These are phyloP conservation scores for Puccinia horiana DNA, from an alignment of 1,284 basidiomycete genomes.

Conservation along the genomic window DNA sequence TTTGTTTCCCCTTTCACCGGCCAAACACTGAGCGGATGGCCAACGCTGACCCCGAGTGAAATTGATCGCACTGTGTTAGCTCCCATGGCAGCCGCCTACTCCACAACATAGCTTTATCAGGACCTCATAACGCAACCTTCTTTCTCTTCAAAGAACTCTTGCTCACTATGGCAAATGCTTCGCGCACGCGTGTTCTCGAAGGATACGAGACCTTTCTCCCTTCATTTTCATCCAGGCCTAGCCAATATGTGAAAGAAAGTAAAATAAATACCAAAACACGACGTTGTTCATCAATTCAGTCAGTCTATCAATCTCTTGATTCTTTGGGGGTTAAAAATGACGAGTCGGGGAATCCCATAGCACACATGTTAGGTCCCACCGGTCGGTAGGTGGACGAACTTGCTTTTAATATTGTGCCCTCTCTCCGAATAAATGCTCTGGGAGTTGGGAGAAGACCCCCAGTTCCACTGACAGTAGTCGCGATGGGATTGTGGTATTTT, in stretches of 20 bases:
- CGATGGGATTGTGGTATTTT: slow-evolving; percentile 34
- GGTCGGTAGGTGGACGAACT: slow-evolving; percentile 12
- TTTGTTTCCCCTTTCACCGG: slow-evolving; percentile 42
- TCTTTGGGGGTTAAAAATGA: neutral
- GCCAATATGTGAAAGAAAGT: slow-evolving; percentile 33
- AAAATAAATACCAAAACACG: no score
- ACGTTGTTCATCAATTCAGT: neutral
- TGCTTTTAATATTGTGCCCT: slow-evolving; percentile 18
- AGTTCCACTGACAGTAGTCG: slow-evolving; percentile 35
- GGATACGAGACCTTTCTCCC: slow-evolving; percentile 35
- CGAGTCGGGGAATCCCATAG: no score
- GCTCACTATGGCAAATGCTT: slow-evolving; percentile 39
- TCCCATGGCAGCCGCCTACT: slow-evolving; percentile 45
- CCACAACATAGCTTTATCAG: neutral
- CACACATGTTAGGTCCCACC: slow-evolving; percentile 44
- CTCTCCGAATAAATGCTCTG: slow-evolving; percentile 25
- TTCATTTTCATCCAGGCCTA: slow-evolving; percentile 44
- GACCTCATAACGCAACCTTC: neutral
- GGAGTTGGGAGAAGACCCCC: slow-evolving; percentile 34
- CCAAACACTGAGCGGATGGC: slow-evolving; percentile 44
- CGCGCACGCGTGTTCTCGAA: slow-evolving; percentile 35
- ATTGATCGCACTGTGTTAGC: slow-evolving; percentile 45
- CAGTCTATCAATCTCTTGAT: neutral
- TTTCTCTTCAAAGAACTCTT: neutral
- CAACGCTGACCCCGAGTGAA: slow-evolving; percentile 38